Evolutionary conservation across 1,139 yeast genomes (phyloP).

Genomic region (Nakaseomyces sp.): DNA sequence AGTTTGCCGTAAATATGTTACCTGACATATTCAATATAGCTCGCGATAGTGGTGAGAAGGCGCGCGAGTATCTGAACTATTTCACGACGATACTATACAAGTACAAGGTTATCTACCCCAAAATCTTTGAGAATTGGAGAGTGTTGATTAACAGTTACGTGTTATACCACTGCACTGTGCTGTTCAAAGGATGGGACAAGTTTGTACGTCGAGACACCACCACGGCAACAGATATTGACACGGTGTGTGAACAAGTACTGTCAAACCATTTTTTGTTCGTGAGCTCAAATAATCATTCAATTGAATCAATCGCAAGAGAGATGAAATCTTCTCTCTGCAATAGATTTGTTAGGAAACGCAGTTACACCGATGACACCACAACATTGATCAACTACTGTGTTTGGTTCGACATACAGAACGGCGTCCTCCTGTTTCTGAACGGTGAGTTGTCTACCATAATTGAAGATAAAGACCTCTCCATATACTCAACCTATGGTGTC

Average conservation of each 20-base stretch:
- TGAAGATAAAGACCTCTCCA: neutral
- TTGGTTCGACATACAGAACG: constrained; percentile 21
- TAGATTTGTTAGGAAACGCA: too few species aligned
- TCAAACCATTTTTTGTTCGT: neutral
- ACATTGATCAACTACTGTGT: constrained; percentile 11
- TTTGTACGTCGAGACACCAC: neutral
- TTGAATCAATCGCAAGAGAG: neutral
- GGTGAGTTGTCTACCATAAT: constrained; percentile 5
- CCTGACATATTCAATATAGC: neutral
- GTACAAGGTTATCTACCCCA: neutral
- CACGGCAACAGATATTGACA: neutral
- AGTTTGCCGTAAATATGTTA: neutral
- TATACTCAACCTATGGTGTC: neutral
- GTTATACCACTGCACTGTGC: neutral
- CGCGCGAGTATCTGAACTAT: neutral
- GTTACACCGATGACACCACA: too few species aligned
- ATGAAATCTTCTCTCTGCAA: constrained; percentile 1
- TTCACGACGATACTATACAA: neutral
- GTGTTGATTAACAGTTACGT: neutral
- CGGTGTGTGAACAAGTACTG: neutral
- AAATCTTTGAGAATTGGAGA: neutral
- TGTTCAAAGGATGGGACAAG: neutral
- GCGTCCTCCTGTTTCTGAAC: constrained; percentile 19
- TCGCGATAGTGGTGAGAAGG: neutral
- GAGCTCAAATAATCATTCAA: neutral